These are phyloP conservation scores for Epichloe hybrida DNA, from an alignment of 2,329 filamentous ascomycete genomes.

Conservation along the genomic window DNA sequence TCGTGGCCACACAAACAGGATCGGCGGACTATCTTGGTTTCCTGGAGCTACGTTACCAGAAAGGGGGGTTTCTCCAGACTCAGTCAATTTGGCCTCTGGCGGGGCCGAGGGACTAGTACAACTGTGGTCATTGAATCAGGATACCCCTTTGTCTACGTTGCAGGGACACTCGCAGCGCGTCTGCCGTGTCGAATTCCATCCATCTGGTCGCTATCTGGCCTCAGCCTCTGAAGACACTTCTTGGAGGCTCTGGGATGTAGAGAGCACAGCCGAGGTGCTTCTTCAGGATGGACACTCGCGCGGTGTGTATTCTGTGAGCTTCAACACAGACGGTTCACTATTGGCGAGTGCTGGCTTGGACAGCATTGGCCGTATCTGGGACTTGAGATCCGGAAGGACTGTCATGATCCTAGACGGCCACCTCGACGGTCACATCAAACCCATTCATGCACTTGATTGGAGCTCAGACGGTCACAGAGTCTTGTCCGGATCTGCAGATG, in stretches of 20 bases:
- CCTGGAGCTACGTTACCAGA: conserved; percentile 65
- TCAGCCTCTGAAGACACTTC: conserved; percentile 94
- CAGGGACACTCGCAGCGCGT: conserved; percentile 77
- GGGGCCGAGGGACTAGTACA: conserved; percentile 80
- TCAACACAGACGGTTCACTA: conserved; percentile 83
- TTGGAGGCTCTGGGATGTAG: conserved; percentile 92
- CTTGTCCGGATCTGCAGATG: conserved; percentile 82
- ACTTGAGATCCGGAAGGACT: conserved; percentile 79
- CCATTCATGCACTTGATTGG: conserved; percentile 91
- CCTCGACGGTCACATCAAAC: conserved; percentile 67
- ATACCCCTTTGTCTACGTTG: conserved; percentile 72
- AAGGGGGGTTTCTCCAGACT: conserved; percentile 54
- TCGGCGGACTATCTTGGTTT: conserved; percentile 84
- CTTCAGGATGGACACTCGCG: conserved; percentile 90
- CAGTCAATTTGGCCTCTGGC: conserved; percentile 78
- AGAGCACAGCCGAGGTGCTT: conserved; percentile 69
- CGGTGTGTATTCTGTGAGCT: conserved; percentile 80
- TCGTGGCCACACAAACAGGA: conserved; percentile 75
- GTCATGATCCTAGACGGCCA: conserved; percentile 93
- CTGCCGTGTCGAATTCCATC: conserved; percentile 87
- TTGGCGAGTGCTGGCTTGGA: conserved; percentile 87
- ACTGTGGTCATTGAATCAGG: conserved; percentile 78
- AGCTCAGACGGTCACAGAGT: conserved; percentile 81
- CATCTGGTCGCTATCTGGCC: conserved; percentile 76
- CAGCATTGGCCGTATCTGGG: conserved; percentile 91